Base-by-base conservation (phyloP, 2,329 filamentous ascomycete species). In the Talaromyces sp. region DNA sequence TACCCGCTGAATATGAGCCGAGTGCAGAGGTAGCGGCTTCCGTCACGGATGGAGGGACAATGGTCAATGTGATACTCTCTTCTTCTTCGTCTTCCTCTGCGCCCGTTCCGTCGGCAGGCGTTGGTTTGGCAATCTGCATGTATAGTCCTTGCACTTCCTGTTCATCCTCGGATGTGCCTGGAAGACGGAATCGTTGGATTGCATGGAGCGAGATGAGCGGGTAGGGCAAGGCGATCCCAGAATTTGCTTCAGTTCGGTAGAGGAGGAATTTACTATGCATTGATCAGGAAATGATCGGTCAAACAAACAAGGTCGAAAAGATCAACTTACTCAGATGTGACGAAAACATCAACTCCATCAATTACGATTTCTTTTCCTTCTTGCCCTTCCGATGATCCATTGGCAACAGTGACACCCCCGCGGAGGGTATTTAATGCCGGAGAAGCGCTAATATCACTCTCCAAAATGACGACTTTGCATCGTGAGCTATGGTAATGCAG, bases 191-290 rank as follows among this genome's bases (percentile, higher is more conserved):
- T 37, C 75, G 71, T 63, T 79, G 77, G 62, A 79, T 75, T 22
- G 77, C 77, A 60, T 80, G 77, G 2, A 80, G 68, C 19, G 76
- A 78, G 63, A 80, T 79, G 39, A 72, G 71, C 6, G 75, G 77
- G 65, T 80, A 80, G 39, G 77, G 73, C 53, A 80, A 77, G 33
- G 76, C 70, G 59, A 80, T 61, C 48, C 77, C 77, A 2, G 67
- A 61, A 5, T 67, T 63, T 21, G 67, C 61, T 8, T 69, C 11
- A 10, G 69, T 60, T 28, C 73, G 73, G 65, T 71, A 78, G 56
- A 79, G 66, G 37, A 77, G 63, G 57, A 79, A 70, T 66, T 77
- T 77, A 45, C 77, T 79, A n/a, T 35, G n/a, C 17, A 15, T 5
- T 37, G 35, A 19, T 52, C 48, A 52, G 48, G n/a, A 17, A 39